Evolutionary conservation across 441 rosid species (phyloP), one percentile per base, ranked within the genome.

Genomic region (Mallotus japonicus): DNA sequence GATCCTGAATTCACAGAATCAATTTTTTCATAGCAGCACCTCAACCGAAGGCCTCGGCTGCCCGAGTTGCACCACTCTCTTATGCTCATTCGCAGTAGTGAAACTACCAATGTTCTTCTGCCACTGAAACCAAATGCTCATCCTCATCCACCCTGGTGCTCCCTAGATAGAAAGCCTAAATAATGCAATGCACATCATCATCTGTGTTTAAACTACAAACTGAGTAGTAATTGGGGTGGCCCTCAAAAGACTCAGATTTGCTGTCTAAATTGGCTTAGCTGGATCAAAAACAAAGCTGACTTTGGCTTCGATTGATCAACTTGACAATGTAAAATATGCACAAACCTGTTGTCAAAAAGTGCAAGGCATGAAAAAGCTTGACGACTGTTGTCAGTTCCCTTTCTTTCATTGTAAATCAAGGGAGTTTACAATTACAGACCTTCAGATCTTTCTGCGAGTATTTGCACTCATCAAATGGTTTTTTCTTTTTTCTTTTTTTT

Each of bases 1-100:
- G 71, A 11, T 19, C 42, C 22, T 9, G 79, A 72, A 51, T 50
- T 72, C 15, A 17, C 70, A 2, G 75, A 19, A 49, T 40, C 51
- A 40, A 59, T 1, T 16, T 72, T 14, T 15, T 66, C 44, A 42
- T 47, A 65, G 49, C 60, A 4, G 20, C 5, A 12, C 8, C 28
- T 44, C 2, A 16, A 53, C 70, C 8, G 59, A 5, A 67, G 12
- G 4, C 28, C n/a, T 42, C 51, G 40, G 37, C 62, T 55, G 61
- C 72, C 79, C 8, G 77, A 70, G 74, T 44, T 76, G 78, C 75
- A 78, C 77, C 81, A 78, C 49, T 72, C 76, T 50, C 85, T 59
- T 73, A 78, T 63, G 42, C 78, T 82, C 85, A 83, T 83, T 50
- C 44, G 50, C 22, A 54, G 7, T 62, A 19, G 28, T 34, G 17